These are phyloP conservation scores for Zygotorulaspora florentina DNA, from an alignment of 805 yeast genomes.

Conservation along the genomic window DNA sequence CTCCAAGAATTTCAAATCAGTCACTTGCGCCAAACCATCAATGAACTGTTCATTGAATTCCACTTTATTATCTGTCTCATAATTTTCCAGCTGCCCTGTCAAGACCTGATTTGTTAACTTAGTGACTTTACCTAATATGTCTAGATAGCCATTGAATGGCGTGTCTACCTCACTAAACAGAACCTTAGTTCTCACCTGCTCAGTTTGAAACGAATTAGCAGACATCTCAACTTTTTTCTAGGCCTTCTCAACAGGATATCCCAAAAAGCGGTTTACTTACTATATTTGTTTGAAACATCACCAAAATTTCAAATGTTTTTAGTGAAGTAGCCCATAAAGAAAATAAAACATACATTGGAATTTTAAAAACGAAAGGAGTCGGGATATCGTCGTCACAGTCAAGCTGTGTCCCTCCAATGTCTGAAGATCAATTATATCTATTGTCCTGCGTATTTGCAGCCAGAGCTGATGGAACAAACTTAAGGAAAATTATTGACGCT, in stretches of 20 bases:
- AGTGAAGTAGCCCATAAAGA: no score
- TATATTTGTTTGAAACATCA: neutral
- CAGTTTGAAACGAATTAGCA: conserved; percentile 13
- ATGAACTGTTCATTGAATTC: conserved; percentile 12
- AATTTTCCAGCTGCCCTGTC: conserved; percentile 19
- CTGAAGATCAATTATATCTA: conserved; percentile 24
- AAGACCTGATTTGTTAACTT: conserved; percentile 19
- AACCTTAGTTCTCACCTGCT: conserved; percentile 24
- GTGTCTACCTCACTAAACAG: conserved; percentile 26
- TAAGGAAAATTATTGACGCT: conserved; percentile 9
- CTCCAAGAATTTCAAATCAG: conserved; percentile 23
- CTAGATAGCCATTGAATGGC: conserved; percentile 25
- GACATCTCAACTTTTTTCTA: conserved; percentile 1
- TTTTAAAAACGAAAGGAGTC: no score
- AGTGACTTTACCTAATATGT: conserved; percentile 19
- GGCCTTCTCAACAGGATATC: no score
- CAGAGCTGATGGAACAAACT: conserved; percentile 16
- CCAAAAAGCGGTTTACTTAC: neutral
- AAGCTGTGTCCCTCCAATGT: conserved; percentile 5
- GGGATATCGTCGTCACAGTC: no score
- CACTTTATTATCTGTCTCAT: conserved; percentile 8
- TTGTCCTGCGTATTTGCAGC: conserved; percentile 26
- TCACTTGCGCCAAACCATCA: conserved; percentile 11
- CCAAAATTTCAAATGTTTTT: neutral
- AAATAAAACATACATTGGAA: no score